Evolutionary conservation across 2,329 filamentous ascomycete species (phyloP).

Genomic region (Ophiocordyceps unilateralis): DNA sequence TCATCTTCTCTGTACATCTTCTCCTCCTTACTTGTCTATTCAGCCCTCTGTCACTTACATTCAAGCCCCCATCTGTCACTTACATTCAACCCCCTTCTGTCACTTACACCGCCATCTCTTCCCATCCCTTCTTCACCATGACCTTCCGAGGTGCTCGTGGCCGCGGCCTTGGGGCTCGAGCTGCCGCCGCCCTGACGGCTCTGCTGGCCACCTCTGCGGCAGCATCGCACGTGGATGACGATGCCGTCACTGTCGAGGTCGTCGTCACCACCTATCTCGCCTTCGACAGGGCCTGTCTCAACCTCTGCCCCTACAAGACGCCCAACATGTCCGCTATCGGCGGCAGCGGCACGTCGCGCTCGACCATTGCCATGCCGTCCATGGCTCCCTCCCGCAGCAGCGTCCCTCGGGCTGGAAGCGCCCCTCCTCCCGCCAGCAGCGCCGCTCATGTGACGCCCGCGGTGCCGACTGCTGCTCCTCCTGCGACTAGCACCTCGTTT

Average conservation of each 20-base stretch:
- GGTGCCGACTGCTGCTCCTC: no score
- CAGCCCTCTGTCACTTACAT: no score
- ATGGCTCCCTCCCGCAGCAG: no score
- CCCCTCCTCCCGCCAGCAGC: no score
- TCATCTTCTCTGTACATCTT: no score
- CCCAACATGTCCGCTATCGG: background rate
- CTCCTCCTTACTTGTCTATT: no score
- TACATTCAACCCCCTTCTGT: background rate
- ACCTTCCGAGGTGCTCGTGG: background rate
- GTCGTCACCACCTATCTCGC: constrained; percentile 5
- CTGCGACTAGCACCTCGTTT: background rate
- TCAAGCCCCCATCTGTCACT: no score
- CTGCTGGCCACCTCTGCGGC: background rate
- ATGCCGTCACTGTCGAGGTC: constrained; percentile 5
- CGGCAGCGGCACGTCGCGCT: no score
- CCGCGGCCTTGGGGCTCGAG: constrained; percentile 3
- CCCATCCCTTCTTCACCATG: background rate
- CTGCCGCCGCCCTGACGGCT: constrained; percentile 2
- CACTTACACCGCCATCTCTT: background rate
- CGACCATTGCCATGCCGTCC: no score
- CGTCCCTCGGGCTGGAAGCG: no score
- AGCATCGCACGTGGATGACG: background rate
- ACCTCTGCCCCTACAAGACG: constrained; percentile 2
- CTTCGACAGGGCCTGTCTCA: constrained; percentile 3
- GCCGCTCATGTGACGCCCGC: no score